Evolutionary conservation across 1,139 yeast species (phyloP).

Genomic region (Suhomyces bolitotheri): DNA sequence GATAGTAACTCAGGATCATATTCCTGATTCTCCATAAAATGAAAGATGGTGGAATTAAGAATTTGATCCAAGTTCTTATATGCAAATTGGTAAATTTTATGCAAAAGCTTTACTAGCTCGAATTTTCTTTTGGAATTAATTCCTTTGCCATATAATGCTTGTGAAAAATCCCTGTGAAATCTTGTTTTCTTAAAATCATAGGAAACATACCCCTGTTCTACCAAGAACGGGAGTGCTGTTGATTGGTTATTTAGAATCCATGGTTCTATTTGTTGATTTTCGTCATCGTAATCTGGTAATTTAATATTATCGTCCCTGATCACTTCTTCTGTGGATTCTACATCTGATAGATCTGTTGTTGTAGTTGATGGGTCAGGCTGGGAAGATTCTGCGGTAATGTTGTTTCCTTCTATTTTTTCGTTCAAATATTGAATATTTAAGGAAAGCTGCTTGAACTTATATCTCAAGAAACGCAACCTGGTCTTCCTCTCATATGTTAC

Average conservation of each 20-base stretch:
- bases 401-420: not conserved
- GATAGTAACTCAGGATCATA: slow-evolving; percentile 7
- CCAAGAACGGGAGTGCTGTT: slow-evolving; percentile 1
- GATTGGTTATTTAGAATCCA: slow-evolving; percentile 2
- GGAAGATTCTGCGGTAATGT: not conserved
- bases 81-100: slow-evolving; percentile 16
- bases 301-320: slow-evolving; percentile 8
- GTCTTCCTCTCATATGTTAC: slow-evolving; percentile 12
- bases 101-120: slow-evolving; percentile 15
- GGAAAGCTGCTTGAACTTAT: slow-evolving; percentile 18
- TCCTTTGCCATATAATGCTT: slow-evolving; percentile 14
- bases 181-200: slow-evolving; percentile 4
- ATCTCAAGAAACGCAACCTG: slow-evolving; percentile 14
- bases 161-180: slow-evolving; percentile 13
- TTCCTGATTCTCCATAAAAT: slow-evolving; percentile 10
- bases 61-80: slow-evolving; percentile 17
- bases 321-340: slow-evolving; percentile 7
- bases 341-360: slow-evolving; percentile 1
- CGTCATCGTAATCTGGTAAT: slow-evolving; percentile 14
- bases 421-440: slow-evolving; percentile 8
- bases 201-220: slow-evolving; percentile 1
- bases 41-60: slow-evolving; percentile 12
- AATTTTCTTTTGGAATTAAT: slow-evolving; percentile 18
- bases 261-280: slow-evolving; percentile 7
- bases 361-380: not conserved